phyloP scores from a whole-genome alignment of 1,284 basidiomycete species.

The Phylloporus sp. region DNA sequence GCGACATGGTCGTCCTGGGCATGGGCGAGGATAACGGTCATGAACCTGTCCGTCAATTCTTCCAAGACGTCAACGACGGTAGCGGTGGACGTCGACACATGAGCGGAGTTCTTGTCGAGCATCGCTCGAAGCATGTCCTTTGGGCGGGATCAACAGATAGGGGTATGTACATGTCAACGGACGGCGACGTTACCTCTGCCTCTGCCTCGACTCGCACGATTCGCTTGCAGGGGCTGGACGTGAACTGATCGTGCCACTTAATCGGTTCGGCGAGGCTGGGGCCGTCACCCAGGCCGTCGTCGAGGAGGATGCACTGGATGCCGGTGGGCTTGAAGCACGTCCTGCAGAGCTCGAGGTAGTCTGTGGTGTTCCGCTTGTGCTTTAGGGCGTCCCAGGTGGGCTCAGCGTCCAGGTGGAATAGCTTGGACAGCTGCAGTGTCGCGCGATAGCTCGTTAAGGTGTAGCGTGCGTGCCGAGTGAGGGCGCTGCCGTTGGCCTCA shows the following conservation, averaged over 20 bases:
- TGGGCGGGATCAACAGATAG: slow-evolving; percentile 7
- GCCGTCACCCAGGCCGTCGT: slow-evolving; percentile 64
- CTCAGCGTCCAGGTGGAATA: slow-evolving; percentile 47
- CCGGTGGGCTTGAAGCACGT: slow-evolving; percentile 53
- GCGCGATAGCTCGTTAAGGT: slow-evolving; percentile 66
- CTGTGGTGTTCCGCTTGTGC: slow-evolving; percentile 41
- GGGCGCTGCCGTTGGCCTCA: slow-evolving; percentile 59
- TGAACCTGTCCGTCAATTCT: slow-evolving; percentile 42
- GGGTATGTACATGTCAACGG: background rate
- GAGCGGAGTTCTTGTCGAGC: slow-evolving; percentile 16
- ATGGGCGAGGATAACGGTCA: slow-evolving; percentile 35
- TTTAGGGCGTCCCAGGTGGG: slow-evolving; percentile 65
- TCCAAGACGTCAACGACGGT: slow-evolving; percentile 31
- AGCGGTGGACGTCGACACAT: slow-evolving; percentile 22
- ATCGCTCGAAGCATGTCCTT: slow-evolving; percentile 43
- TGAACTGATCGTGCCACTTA: slow-evolving; percentile 65
- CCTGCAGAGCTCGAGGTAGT: slow-evolving; percentile 61
- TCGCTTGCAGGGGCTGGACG: slow-evolving; percentile 52
- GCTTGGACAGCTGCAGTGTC: slow-evolving; percentile 51
- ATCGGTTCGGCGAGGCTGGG: slow-evolving; percentile 53
- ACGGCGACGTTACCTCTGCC: slow-evolving; percentile 55
- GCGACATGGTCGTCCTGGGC: slow-evolving; percentile 56
- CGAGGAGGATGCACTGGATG: slow-evolving; percentile 69
- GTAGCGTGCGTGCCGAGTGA: slow-evolving; percentile 52
- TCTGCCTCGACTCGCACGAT: slow-evolving; percentile 70